Conservation (phyloP, 179 eudicot species). For the Vitellaria paradoxa region DNA sequence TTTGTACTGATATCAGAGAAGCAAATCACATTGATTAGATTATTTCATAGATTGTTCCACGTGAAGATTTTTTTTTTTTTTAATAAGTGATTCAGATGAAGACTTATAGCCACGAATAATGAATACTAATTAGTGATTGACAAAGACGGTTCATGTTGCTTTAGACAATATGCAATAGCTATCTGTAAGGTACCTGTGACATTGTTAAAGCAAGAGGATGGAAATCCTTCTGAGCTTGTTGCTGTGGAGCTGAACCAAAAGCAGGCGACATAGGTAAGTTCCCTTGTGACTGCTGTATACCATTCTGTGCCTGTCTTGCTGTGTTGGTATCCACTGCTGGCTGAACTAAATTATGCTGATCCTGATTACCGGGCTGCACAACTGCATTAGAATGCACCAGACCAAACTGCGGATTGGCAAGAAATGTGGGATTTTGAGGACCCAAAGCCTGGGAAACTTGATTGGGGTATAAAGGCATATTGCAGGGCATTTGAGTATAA, state of each 20-base stretch:
- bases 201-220: slow-evolving; percentile 22
- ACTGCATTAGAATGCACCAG: slow-evolving; percentile 27
- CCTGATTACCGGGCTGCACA: slow-evolving; percentile 29
- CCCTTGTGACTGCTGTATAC: slow-evolving; percentile 32
- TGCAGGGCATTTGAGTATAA: slow-evolving; percentile 40
- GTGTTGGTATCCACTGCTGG: slow-evolving; percentile 14
- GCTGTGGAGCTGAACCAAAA: slow-evolving; percentile 25
- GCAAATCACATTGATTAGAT: neutral
- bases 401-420: slow-evolving; percentile 38
- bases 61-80: neutral
- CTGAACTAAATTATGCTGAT: slow-evolving; percentile 19
- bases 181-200: slow-evolving; percentile 43
- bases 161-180: neutral
- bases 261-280: slow-evolving; percentile 21
- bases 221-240: slow-evolving; percentile 28
- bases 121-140: neutral
- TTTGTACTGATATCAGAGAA: neutral
- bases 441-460: slow-evolving; percentile 42
- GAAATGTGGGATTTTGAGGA: slow-evolving; percentile 37
- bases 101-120: neutral
- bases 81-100: too few relatives aligned
- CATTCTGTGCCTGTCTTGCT: slow-evolving; percentile 23
- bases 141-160: neutral
- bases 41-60: neutral
- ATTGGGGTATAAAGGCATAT: slow-evolving; percentile 36